phyloP scores from a whole-genome alignment of 495 filamentous ascomycete species.

The Neurospora sp. region DNA sequence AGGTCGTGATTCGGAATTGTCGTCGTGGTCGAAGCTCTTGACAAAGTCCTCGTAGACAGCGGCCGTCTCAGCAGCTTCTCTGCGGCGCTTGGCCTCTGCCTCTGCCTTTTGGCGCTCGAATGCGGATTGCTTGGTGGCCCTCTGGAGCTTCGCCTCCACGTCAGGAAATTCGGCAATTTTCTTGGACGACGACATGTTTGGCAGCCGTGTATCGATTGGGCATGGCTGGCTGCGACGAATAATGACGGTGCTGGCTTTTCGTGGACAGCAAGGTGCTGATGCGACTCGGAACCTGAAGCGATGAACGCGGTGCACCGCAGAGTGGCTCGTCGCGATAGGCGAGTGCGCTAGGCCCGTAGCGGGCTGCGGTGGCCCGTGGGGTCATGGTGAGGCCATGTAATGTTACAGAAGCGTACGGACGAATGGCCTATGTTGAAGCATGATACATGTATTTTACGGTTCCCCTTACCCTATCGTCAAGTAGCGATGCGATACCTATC shows the following conservation, averaged over 20 bases:
- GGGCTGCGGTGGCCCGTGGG: neutral
- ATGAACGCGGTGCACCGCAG: neutral
- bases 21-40: constrained; percentile 77
- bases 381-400: neutral
- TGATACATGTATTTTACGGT: neutral
- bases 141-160: constrained; percentile 70
- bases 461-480: too few species aligned
- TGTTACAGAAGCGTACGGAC: neutral
- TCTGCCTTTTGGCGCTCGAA: constrained; percentile 92
- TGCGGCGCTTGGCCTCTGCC: constrained; percentile 79
- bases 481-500: too few species aligned
- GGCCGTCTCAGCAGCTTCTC: constrained; percentile 82
- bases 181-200: constrained; percentile 32
- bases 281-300: neutral
- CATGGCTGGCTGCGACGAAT: constrained; percentile 7
- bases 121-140: constrained; percentile 75
- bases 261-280: neutral
- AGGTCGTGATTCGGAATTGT: constrained; percentile 11
- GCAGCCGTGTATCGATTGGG: constrained; percentile 1
- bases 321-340: neutral
- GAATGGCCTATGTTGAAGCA: neutral
- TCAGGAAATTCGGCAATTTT: constrained; percentile 63
- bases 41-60: constrained; percentile 87
- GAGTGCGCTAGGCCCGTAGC: neutral
- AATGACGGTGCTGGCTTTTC: neutral